Conservation (phyloP, 108 stramenopile species). For the Skeletonema potamos region DNA sequence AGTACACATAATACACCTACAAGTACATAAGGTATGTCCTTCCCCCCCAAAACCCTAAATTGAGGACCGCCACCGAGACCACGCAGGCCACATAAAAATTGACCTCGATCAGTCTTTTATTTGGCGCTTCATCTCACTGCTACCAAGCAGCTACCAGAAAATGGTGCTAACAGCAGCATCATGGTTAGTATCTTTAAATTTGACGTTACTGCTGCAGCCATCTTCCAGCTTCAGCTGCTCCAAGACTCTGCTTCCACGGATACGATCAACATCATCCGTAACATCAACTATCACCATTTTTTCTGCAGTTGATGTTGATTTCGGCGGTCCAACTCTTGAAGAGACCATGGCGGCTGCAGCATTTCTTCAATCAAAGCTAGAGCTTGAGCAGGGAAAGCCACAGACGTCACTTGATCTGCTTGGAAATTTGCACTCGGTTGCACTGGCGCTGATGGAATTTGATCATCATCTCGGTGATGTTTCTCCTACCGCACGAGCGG, state of each 20-base stretch:
- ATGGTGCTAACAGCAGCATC: not conserved
- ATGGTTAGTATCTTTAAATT: not conserved
- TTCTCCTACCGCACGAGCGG: not conserved
- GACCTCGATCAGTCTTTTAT: too few species aligned
- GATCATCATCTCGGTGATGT: not conserved
- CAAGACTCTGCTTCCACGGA: not conserved
- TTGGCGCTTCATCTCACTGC: not conserved
- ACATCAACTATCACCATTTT: not conserved
- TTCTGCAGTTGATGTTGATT: not conserved
- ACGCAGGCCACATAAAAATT: too few species aligned
- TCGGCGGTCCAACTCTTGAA: not conserved
- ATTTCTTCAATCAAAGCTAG: not conserved
- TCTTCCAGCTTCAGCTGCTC: not conserved
- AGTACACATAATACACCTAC: too few species aligned
- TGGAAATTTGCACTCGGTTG: not conserved
- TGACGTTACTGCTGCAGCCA: not conserved
- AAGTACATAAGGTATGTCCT: too few species aligned
- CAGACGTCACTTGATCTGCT: not conserved
- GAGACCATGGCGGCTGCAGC: not conserved
- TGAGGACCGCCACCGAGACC: too few species aligned
- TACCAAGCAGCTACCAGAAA: not conserved
- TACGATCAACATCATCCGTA: too few species aligned
- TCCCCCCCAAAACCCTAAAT: too few species aligned
- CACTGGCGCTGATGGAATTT: not conserved
- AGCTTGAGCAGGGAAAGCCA: not conserved